These are phyloP conservation scores for Pleurotus cornucopiae DNA, from an alignment of 768 basidiomycete species.

Conservation along the genomic window DNA sequence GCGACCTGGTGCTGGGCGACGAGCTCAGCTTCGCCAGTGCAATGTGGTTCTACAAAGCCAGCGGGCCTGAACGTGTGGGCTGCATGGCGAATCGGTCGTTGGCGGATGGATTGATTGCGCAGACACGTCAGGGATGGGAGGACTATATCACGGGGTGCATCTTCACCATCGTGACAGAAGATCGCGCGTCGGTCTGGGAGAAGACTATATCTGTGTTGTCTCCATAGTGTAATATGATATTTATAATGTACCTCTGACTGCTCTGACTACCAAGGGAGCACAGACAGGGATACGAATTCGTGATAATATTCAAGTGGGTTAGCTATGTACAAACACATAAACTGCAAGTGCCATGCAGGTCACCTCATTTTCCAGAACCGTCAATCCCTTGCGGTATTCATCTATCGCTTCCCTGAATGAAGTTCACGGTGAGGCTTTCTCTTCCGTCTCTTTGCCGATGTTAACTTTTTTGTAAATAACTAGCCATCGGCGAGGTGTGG, in stretches of 20 bases:
- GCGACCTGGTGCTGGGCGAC: constrained; percentile 2
- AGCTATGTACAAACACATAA: no score
- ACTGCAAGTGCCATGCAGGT: no score
- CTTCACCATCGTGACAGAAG: neutral
- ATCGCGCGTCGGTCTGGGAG: neutral
- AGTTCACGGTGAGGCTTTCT: constrained; percentile 36
- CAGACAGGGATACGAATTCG: no score
- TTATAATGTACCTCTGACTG: no score
- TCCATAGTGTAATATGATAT: neutral
- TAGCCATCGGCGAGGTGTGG: constrained; percentile 8
- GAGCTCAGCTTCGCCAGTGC: constrained; percentile 9
- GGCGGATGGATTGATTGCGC: constrained; percentile 1
- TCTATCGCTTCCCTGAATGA: constrained; percentile 32
- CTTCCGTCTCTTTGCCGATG: neutral
- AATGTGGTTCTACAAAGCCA: constrained; percentile 7
- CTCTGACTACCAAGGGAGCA: no score
- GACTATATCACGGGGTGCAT: constrained; percentile 5
- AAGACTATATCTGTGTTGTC: constrained; percentile 1
- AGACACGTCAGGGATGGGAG: constrained; percentile 6
- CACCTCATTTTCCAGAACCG: constrained; percentile 16
- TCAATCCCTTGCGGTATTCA: constrained; percentile 43
- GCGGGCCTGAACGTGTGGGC: neutral
- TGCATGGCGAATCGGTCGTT: neutral
- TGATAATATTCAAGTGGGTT: no score
- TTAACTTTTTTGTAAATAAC: neutral